These are phyloP conservation scores for Phialemonium atrogriseum DNA, from an alignment of 2,329 filamentous ascomycete species.

Conservation along the genomic window DNA sequence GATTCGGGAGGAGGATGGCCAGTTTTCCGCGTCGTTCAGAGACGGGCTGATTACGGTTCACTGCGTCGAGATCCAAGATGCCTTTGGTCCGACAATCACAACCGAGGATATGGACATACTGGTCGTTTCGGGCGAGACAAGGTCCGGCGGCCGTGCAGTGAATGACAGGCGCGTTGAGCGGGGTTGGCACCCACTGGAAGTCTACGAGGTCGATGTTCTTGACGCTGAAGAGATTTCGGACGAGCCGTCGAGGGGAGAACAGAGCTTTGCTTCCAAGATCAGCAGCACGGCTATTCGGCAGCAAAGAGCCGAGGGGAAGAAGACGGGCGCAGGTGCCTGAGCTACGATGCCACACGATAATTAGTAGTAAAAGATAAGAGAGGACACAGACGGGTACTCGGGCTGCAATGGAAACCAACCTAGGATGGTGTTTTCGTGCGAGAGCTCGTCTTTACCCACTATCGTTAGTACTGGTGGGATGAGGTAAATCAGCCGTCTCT, in stretches of 20 bases:
- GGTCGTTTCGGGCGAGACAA: slow-evolving; percentile 82
- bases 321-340: too few species aligned
- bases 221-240: slow-evolving; percentile 52
- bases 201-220: slow-evolving; percentile 86
- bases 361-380: too few species aligned
- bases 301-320: slow-evolving; percentile 30
- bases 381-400: too few species aligned
- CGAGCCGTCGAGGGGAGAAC: slow-evolving; percentile 27
- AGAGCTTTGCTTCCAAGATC: slow-evolving; percentile 73
- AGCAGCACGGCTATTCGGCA: slow-evolving; percentile 80
- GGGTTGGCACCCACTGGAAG: slow-evolving; percentile 66
- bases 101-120: slow-evolving; percentile 70
- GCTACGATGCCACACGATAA: too few species aligned
- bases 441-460: too few species aligned
- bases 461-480: too few species aligned
- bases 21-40: slow-evolving; percentile 49
- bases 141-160: slow-evolving; percentile 72
- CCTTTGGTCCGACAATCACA: slow-evolving; percentile 84
- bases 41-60: slow-evolving; percentile 57
- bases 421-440: too few species aligned
- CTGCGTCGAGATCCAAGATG: slow-evolving; percentile 78
- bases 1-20: slow-evolving; percentile 26
- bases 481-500: too few species aligned
- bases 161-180: slow-evolving; percentile 73
- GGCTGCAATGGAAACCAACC: too few species aligned